A percentile compares a stretch with the other conserved stretches of the same genome.
These are phyloP conservation scores for Desmodesmus armatus DNA, from an alignment of 139 green algal genomes.

Conservation along the genomic window DNA sequence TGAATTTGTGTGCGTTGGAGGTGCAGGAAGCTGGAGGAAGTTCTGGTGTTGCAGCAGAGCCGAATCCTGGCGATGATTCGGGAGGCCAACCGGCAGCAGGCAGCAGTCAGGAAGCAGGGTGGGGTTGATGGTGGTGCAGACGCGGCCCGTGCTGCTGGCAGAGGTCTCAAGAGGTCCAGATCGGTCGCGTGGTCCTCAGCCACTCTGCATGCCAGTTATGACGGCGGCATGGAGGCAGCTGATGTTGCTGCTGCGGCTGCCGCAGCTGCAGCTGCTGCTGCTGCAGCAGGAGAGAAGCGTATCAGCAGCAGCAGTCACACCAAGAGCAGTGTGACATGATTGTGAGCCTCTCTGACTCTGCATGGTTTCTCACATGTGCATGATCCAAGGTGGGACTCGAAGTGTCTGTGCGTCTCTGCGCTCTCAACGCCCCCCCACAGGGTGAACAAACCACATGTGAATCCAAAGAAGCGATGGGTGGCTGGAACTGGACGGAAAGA, in stretches of 20 bases:
- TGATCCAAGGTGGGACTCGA: too few species aligned
- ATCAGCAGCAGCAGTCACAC: neutral
- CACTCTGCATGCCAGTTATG: constrained; percentile 4
- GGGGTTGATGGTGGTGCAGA: neutral
- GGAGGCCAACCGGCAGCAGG: neutral
- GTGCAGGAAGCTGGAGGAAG: constrained; percentile 15
- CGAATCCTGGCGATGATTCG: constrained; percentile 15
- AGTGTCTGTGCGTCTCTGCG: too few species aligned
- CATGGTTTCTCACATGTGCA: too few species aligned
- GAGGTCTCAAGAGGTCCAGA: constrained; percentile 1
- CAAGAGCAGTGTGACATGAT: neutral
- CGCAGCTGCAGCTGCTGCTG: neutral
- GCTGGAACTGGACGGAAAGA: too few species aligned
- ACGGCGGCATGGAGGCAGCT: neutral
- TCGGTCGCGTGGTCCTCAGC: constrained; percentile 15
- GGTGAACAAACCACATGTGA: too few species aligned
- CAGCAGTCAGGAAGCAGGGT: neutral
- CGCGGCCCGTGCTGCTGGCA: neutral
- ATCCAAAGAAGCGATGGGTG: too few species aligned
- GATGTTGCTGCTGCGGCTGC: neutral
- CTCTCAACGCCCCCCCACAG: too few species aligned
- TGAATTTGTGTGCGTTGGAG: neutral
- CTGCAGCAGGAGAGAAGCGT: neutral
- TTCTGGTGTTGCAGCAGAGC: neutral
- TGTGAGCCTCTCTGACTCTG: too few species aligned